These are phyloP conservation scores for Calonectria ilicicola DNA, from an alignment of 2,329 filamentous ascomycete species.

Conservation along the genomic window DNA sequence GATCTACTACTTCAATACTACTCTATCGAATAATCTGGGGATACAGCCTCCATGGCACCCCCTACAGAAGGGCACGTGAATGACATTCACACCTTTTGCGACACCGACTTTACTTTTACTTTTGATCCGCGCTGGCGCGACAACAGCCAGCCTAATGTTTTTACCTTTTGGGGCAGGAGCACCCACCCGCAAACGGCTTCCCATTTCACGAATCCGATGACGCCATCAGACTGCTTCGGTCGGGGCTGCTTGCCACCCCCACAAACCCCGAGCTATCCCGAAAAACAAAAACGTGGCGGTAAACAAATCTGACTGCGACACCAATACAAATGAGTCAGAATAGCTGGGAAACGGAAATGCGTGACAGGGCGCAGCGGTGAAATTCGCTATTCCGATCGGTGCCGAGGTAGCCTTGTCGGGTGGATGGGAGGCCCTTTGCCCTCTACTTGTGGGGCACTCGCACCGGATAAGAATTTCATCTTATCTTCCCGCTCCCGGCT, in stretches of 20 bases:
- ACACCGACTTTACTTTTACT: background rate
- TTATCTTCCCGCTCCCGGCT: slow-evolving; percentile 12
- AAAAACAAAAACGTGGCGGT: slow-evolving; percentile 13
- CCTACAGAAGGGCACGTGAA: slow-evolving; percentile 1
- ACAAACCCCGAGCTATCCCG: slow-evolving; percentile 10
- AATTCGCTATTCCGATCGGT: slow-evolving; percentile 31
- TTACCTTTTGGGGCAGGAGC: slow-evolving; percentile 1
- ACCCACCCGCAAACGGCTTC: slow-evolving; percentile 5
- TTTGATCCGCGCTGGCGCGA: slow-evolving; percentile 22
- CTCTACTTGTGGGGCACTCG: slow-evolving; percentile 26
- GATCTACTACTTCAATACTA: slow-evolving; percentile 32
- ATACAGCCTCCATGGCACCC: background rate
- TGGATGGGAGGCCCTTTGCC: background rate
- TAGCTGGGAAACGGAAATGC: background rate
- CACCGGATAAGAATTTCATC: slow-evolving; percentile 21
- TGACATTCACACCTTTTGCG: background rate
- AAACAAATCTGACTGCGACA: slow-evolving; percentile 10
- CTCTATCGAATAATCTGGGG: slow-evolving; percentile 10
- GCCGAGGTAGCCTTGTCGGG: slow-evolving; percentile 18
- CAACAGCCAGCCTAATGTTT: slow-evolving; percentile 15
- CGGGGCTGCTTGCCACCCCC: slow-evolving; percentile 11
- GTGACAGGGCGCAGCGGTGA: slow-evolving; percentile 16
- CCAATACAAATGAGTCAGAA: slow-evolving; percentile 23
- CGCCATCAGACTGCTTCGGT: background rate
- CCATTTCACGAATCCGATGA: slow-evolving; percentile 1